These are phyloP conservation scores for Auriscalpium vulgare DNA, from an alignment of 768 basidiomycete species.

Conservation along the genomic window DNA sequence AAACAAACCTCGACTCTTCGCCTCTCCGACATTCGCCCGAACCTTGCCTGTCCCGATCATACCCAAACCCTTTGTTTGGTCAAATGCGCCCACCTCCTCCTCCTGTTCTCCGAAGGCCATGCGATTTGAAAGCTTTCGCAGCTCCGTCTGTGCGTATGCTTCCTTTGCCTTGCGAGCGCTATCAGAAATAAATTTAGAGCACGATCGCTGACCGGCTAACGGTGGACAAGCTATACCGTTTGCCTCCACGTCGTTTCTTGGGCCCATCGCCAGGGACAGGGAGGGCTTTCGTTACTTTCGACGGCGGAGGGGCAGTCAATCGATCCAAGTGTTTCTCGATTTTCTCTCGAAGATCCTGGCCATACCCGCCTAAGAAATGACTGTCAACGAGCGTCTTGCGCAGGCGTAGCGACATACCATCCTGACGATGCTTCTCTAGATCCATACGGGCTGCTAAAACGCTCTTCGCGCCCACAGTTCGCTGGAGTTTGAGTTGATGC, in stretches of 20 bases:
- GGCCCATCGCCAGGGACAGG: slow-evolving; percentile 93
- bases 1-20: slow-evolving; percentile 77
- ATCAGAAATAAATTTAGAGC: background rate
- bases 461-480: slow-evolving; percentile 89
- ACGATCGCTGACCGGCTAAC: background rate
- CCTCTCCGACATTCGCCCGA: slow-evolving; percentile 78
- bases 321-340: slow-evolving; percentile 91
- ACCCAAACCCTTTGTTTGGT: slow-evolving; percentile 95
- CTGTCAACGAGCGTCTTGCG: background rate
- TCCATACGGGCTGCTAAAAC: slow-evolving; percentile 91
- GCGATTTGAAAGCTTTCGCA: slow-evolving; percentile 94
- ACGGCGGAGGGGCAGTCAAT: slow-evolving; percentile 88
- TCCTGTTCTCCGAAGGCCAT: slow-evolving; percentile 95
- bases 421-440: slow-evolving; percentile 71
- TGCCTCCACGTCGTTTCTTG: slow-evolving; percentile 93
- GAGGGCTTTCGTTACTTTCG: slow-evolving; percentile 87
- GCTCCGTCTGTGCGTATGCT: slow-evolving; percentile 92
- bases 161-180: slow-evolving; percentile 99
- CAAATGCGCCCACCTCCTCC: slow-evolving; percentile 92
- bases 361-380: slow-evolving; percentile 55
- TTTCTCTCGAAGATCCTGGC: slow-evolving; percentile 71
- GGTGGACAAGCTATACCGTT: slow-evolving; percentile 48
- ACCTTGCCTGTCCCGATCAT: slow-evolving; percentile 97
- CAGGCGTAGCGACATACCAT: slow-evolving; percentile 45
- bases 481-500: slow-evolving; percentile 85